A percentile compares a stretch with the other conserved stretches of the same genome.
Conservation (phyloP, 192 early-diverging fungal genomes). For the Anaeromyces robustus region DNA sequence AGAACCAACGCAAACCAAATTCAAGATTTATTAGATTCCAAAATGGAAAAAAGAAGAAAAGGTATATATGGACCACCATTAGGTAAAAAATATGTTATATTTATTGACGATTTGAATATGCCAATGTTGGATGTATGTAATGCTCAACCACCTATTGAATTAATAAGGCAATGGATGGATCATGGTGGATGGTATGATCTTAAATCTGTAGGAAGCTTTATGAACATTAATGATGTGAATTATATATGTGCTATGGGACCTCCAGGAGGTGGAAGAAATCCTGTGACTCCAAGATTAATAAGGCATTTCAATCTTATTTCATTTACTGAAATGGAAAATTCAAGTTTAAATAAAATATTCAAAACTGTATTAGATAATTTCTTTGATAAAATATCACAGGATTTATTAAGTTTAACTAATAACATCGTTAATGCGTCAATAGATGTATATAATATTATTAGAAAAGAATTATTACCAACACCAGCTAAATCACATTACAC, state of each 20-base stretch:
- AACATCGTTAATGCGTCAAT: slow-evolving; percentile 34
- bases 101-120: slow-evolving; percentile 48
- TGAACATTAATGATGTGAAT: slow-evolving; percentile 16
- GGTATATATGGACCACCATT: slow-evolving; percentile 39
- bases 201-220: slow-evolving; percentile 33
- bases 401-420: slow-evolving; percentile 19
- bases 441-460: slow-evolving; percentile 38
- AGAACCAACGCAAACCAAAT: slow-evolving; percentile 39
- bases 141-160: slow-evolving; percentile 41
- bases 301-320: slow-evolving; percentile 42
- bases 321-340: slow-evolving; percentile 29
- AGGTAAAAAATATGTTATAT: slow-evolving; percentile 29
- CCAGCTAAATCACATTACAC: slow-evolving; percentile 48
- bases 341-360: slow-evolving; percentile 32
- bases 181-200: slow-evolving; percentile 32
- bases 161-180: slow-evolving; percentile 38
- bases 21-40: slow-evolving; percentile 39
- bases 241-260: slow-evolving; percentile 37
- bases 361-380: slow-evolving; percentile 34
- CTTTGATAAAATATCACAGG: slow-evolving; percentile 24
- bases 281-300: slow-evolving; percentile 29
- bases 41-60: slow-evolving; percentile 44
- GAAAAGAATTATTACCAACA: slow-evolving; percentile 35
- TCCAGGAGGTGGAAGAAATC: slow-evolving; percentile 38
- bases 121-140: slow-evolving; percentile 41